Evolutionary conservation across 169 alveolate genomes (phyloP), one percentile per base, ranked within the genome.

Genomic region (Plasmodium falciparum): DNA sequence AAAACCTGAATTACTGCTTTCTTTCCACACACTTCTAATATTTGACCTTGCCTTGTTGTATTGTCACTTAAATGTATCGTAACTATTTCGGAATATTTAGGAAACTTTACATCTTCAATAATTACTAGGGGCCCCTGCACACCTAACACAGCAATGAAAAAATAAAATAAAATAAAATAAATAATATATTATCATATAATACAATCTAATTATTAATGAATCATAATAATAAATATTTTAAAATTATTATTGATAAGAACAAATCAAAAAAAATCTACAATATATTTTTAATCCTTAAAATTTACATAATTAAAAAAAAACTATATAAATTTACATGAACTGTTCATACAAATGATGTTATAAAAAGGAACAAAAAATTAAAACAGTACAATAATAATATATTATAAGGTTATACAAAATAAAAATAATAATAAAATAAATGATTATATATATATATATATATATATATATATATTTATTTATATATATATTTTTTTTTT

Each of bases 51-150:
- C 45, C 99, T 95, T 15, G 97, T 95, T 7, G 99, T 85, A 29
- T 99, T 99, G 73, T 99, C 99, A n/a, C 99, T 99, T 65, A 99
- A 95, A 92, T 98, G 97, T 54, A 98, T 98, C 63, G 97, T 97
- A 43, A 99, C 99, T 70, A 98, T 98, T 95, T 98, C 99, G 2
- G 98, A 96, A 85, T 97, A 99, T 91, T 97, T 98, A n/a, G 99
- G 99, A 94, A 98, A 98, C 95, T 99, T 98, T 65, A 98, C 99
- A 90, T 98, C 98, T 80, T 99, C 99, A 70, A 99, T 96, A 67
- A 99, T 98, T 86, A 99, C 99, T 85, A 99, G 94, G 49, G 99
- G 99, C 11, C 99, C 99, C 91, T 97, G 98, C 22, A 98, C 99
- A 78, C 99, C 99, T 73, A 70, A 7, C 15, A 15, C 93, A 83